Base-by-base conservation (phyloP, 768 basidiomycete genomes). In the Hygrocybe coccinea region DNA sequence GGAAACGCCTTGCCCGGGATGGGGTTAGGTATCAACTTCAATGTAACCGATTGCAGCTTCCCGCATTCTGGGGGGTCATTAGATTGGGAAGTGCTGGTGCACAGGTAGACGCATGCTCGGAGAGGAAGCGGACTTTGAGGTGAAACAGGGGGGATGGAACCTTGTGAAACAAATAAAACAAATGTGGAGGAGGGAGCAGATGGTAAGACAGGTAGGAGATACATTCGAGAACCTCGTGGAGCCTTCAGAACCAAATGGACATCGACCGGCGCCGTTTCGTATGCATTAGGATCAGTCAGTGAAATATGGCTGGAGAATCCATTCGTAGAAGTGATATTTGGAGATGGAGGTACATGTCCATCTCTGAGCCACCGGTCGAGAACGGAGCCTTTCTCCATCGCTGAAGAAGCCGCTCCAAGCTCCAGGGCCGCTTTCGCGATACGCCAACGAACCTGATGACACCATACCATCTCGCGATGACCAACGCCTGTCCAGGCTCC, bases 381-480 rank as follows among this genome's bases (percentile, higher is more conserved):
- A 11, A 80, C 62, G 4, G 55, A 59, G 0, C 62, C 72, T 29
- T 73, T 72, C 1, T 69, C 70, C 3, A 46, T 59, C 3, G 62
- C 39, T 1, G 64, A 66, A 24, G 50, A 46, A 0, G 70, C 60
- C n/a, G 59, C 64, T 2, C 79, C 79, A 10, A 89, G 72, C 62
- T 91, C 89, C 5, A 97, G 71, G 22, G 85, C 85, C 17, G 85
- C 82, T 51, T 90, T 78, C 14, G 94, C 94, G 34, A 95, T 76
- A 21, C 85, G 81, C 88, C 87, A 91, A 38, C 97, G 86, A 9
- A 97, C 86, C 71, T 99, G 97, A 69, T 97, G 91, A 66, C 97
- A 98, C 97, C 97, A 99, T 3, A 98, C 92, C 83, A 97, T 95
- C 57, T 91, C 95, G 39, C 85, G 85, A 68, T 99, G 97, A 22